Evolutionary conservation across 1,284 basidiomycete genomes (phyloP).

Genomic region (Trichosporon sp.): DNA sequence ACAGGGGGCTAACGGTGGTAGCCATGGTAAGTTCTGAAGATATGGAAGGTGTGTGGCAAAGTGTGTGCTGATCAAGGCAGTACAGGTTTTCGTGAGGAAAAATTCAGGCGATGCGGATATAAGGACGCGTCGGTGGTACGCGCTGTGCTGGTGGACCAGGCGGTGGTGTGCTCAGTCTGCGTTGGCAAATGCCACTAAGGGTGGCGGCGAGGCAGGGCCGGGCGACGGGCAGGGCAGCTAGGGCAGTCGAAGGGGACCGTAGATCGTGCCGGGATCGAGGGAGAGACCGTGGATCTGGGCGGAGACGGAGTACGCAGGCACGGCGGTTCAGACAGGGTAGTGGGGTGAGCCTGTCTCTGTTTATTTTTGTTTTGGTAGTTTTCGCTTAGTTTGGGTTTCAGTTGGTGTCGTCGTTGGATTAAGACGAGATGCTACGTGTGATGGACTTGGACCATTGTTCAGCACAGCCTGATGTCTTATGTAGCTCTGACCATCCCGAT

Average conservation of each 20-base stretch:
- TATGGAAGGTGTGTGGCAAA: background rate
- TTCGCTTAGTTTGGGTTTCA: background rate
- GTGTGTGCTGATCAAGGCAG: background rate
- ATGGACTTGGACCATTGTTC: background rate
- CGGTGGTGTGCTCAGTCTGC: background rate
- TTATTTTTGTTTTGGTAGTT: background rate
- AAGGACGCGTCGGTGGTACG: background rate
- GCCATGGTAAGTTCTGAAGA: background rate
- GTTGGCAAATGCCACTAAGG: slow-evolving; percentile 7
- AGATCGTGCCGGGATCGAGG: no score
- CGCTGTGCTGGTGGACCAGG: background rate
- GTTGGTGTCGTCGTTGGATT: background rate
- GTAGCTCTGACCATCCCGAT: background rate
- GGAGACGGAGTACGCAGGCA: no score
- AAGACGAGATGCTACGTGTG: background rate
- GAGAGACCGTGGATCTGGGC: no score
- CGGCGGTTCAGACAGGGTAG: no score
- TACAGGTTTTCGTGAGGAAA: background rate
- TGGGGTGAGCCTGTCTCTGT: background rate
- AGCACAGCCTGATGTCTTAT: background rate
- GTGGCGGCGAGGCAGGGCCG: background rate
- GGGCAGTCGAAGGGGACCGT: background rate
- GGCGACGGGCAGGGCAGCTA: background rate
- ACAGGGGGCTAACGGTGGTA: background rate
- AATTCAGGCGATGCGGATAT: background rate